These are phyloP conservation scores for Chrysopogon serrulatus DNA, from an alignment of 176 grass and related monocot genomes.

Conservation along the genomic window DNA sequence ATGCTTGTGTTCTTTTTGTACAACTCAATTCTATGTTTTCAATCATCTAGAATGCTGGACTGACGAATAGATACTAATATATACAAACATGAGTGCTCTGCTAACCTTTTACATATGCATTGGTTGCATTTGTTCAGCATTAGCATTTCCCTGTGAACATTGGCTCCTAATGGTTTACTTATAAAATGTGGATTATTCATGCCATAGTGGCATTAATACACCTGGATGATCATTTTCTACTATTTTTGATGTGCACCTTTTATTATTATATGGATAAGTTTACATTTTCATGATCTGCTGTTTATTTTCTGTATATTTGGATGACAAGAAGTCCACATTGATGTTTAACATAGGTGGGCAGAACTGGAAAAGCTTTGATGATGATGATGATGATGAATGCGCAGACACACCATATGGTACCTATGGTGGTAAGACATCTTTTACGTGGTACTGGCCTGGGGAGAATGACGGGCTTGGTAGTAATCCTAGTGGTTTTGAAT, in stretches of 20 bases:
- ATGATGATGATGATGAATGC: constrained; percentile 40
- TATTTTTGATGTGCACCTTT: background rate
- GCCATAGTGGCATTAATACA: background rate
- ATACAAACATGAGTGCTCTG: background rate
- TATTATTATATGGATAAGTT: background rate
- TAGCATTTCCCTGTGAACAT: background rate
- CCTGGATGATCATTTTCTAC: background rate
- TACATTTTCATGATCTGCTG: background rate
- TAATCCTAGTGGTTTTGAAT: constrained; percentile 46
- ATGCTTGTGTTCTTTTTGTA: background rate
- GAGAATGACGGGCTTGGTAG: constrained; percentile 32
- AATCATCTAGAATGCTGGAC: background rate
- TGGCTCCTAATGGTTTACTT: background rate
- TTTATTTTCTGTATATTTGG: background rate
- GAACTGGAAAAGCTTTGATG: constrained; percentile 41
- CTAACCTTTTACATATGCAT: background rate
- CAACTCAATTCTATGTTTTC: background rate
- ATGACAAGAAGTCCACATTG: background rate
- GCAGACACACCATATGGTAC: constrained; percentile 16
- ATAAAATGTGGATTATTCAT: background rate
- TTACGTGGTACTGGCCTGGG: constrained; percentile 61
- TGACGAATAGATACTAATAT: background rate
- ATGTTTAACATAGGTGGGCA: constrained; percentile 24
- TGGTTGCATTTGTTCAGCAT: background rate
- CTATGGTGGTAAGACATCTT: constrained; percentile 48